These are phyloP conservation scores for Hyparrhenia diplandra DNA, from an alignment of 176 grass and related monocot genomes.

Conservation along the genomic window DNA sequence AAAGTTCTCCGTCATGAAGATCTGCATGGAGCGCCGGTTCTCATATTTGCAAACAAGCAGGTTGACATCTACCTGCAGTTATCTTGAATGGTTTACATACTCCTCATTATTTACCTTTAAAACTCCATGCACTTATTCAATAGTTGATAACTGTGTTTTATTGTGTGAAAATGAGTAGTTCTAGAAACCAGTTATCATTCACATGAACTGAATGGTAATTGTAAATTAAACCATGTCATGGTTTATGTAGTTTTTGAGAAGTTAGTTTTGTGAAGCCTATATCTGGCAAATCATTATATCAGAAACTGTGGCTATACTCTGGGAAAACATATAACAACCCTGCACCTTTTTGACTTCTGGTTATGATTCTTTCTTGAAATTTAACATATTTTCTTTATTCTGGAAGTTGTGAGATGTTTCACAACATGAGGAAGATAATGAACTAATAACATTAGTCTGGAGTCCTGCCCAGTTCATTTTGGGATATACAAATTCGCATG, in stretches of 20 bases:
- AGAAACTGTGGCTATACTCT: neutral
- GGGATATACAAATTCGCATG: neutral
- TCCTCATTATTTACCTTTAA: neutral
- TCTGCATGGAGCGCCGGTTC: slow-evolving; percentile 73
- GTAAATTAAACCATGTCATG: neutral
- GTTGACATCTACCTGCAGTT: slow-evolving; percentile 27
- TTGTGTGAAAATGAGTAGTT: slow-evolving; percentile 6
- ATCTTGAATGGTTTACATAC: neutral
- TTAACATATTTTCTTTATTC: neutral
- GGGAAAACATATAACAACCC: neutral
- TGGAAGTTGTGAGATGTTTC: neutral
- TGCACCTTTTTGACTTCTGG: neutral
- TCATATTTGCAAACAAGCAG: slow-evolving; percentile 95
- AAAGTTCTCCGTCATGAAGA: slow-evolving; percentile 88
- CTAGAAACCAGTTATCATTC: neutral
- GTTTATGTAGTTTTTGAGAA: neutral
- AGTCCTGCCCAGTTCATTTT: neutral
- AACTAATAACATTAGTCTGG: too few species aligned
- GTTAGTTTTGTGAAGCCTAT: neutral
- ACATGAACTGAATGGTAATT: neutral
- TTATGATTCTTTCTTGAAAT: neutral
- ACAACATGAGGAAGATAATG: neutral
- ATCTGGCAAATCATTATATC: neutral
- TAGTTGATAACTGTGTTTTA: neutral
- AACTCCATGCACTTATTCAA: neutral